Base-by-base conservation (phyloP, 352 stramenopile species). In the Bremia lactucae region DNA sequence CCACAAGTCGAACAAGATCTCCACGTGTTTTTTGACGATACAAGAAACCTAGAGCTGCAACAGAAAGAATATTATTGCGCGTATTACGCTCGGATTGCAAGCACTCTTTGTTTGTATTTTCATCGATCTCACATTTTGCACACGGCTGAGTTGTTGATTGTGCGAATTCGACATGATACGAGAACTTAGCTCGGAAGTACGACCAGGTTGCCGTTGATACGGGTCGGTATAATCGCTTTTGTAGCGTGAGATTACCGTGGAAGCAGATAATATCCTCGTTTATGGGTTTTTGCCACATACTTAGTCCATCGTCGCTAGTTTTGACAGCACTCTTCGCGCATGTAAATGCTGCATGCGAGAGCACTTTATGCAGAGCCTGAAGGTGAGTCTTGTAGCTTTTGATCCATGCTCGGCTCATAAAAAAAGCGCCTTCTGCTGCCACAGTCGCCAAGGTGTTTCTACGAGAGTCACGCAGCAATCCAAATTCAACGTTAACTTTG, bases 221-320 rank as follows among this genome's bases (percentile, higher is more conserved):
- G 0, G 51, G 29, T 1, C 72, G 69, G 43, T 83, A 86, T 21
- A 71, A 71, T 39, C 77, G 77, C 49, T 83, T 86, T 42, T 86
- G 60, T 7, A 86, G 49, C 13, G 50, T 68, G 21, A 88, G 43
- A 14, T 85, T 74, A 11, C 72, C 75, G 35, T 91, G 78, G 0
- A 51, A 33, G 23, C 78, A 91, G 2, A 44, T 66, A n/a, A 91
- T 82, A 45, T 91, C 79, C 46, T 78, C 55, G 36, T 91, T 91
- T 21, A 91, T 49, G 1, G 45, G 37, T 0, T 31, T 63, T 28
- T 66, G 61, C 67, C 68, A 80, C 13, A 68, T 20, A 4, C 37
- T 38, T 4, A 56, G 40, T 40, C 31, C 8, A 59, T 49, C 24
- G 19, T n/a, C 19, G 16, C 16, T 19, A 46, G 53, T 49, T 48